Conservation (phyloP, 2,329 filamentous ascomycete species). For the Xylariales sp. region DNA sequence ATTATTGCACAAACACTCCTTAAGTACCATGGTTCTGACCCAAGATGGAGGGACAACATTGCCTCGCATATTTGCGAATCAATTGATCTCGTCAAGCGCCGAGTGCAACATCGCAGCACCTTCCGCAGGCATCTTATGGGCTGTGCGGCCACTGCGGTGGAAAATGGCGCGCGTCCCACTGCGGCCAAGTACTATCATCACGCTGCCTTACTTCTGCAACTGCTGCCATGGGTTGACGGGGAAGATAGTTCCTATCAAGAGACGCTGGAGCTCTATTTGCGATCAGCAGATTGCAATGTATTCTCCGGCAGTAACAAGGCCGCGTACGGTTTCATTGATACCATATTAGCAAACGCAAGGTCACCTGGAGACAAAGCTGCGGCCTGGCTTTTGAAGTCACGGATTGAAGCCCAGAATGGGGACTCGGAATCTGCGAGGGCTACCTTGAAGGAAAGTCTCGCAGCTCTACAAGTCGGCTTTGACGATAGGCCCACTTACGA, state of each 20-base stretch:
- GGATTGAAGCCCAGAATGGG: slow-evolving; percentile 71
- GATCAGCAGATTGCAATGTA: slow-evolving; percentile 77
- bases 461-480: slow-evolving; percentile 62
- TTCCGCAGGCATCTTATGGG: slow-evolving; percentile 75
- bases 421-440: slow-evolving; percentile 65
- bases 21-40: slow-evolving; percentile 61
- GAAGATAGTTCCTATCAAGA: slow-evolving; percentile 80
- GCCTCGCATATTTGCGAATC: slow-evolving; percentile 79
- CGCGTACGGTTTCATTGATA: slow-evolving; percentile 63
- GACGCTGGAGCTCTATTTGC: slow-evolving; percentile 73
- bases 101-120: slow-evolving; percentile 53
- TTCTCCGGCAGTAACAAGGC: slow-evolving; percentile 68
- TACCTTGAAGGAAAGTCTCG: slow-evolving; percentile 66
- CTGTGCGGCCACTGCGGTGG: slow-evolving; percentile 71
- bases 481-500: slow-evolving; percentile 65
- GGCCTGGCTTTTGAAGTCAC: slow-evolving; percentile 77
- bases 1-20: slow-evolving; percentile 78
- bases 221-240: slow-evolving; percentile 69
- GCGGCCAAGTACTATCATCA: slow-evolving; percentile 77
- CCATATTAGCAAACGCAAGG: slow-evolving; percentile 65
- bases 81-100: slow-evolving; percentile 66
- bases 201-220: slow-evolving; percentile 74
- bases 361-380: slow-evolving; percentile 75
- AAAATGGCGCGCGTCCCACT: slow-evolving; percentile 77
- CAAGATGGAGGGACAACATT: slow-evolving; percentile 63